Base-by-base conservation (phyloP, 192 early-diverging fungal species). In the Spizellomyces punctatus region DNA sequence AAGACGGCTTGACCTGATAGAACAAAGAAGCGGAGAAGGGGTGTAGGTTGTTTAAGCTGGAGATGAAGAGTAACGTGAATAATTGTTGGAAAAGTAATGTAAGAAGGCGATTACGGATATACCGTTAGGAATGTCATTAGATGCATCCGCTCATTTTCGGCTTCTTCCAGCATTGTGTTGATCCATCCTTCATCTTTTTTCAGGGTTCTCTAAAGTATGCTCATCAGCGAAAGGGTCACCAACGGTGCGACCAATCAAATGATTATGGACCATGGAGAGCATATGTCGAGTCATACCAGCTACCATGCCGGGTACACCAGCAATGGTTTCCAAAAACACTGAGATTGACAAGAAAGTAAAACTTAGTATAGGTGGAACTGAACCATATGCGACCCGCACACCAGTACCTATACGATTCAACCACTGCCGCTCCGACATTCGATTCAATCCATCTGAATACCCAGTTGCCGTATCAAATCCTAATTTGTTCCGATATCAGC, bases 181-280 rank as follows among this genome's bases (percentile, higher is more conserved):
- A 97, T 94, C 92, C 94, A 98, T 17, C 95, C 95, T 52, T 92
- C 84, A 76, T 98, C 95, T 64, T 93, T 89, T 5, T 81, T 79
- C 79, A 93, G 85, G 2, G 85, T 72, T 16, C 93, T 86, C 27
- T 36, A 36, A 36, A 36, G 27, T 36, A 36, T 36, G 27, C 27
- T 36, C 27, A 36, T 36, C 27, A 36, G 27, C 27, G 27, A 36
- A 36, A 36, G 3, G 1, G 27, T 36, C 0, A 36, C 3, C 3
- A 10, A 83, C 82, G 78, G 95, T 94, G 92, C n/a, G 94, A 95
- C n/a, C 96, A 94, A 55, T 93, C 85, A 36, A 36, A 36, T 36
- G 27, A 36, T 36, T 2, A 36, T 3, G 27, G 27, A 36, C 27
- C 19, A 96, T 79, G 42, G 91, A 92, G 22, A 85, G 83, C n/a